Evolutionary conservation across 2,329 filamentous ascomycete genomes (phyloP), one percentile per base, ranked within the genome.

Genomic region (Fusarium sp.): DNA sequence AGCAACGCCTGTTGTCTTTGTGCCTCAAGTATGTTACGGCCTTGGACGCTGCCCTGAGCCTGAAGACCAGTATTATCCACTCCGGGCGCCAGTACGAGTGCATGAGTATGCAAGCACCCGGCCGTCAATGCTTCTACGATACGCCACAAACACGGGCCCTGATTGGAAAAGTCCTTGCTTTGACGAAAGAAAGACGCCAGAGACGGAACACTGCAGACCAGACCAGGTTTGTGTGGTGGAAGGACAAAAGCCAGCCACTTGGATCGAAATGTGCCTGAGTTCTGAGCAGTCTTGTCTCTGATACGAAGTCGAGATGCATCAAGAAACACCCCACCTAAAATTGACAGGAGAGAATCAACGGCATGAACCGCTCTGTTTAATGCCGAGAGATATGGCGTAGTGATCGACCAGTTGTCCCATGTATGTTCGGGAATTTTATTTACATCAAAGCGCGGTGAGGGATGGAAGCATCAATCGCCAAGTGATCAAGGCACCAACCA

Each of bases 101-200:
- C 81, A 81, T 79, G 75, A 79, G 74, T 74, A 81, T 85, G 84
- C 84, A 84, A 75, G 77, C 79, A 84, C 76, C 84, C 84, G 84
- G 76, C 78, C 77, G 77, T 79, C 78, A 81, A 79, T 80, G 75
- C 77, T 80, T 78, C 79, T 81, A 81, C 77, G 77, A 83, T 79
- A 81, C 79, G 81, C 82, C 82, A 83, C 82, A 82, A 81, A 81
- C 80, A 81, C 75, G 71, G 74, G 69, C 79, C 79, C 77, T 80
- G 79, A 79, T 79, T 80, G 76, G 76, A 75, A 77, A 79, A 72
- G 75, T 76, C 60, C 63, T 53, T 74, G 57, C 49, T 64, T 75
- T 76, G 73, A 69, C 70, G 67, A 71, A 62, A 65, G 63, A 45
- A 63, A 62, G 61, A 64, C 59, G 67, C 74, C 65, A 75, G 59